A percentile compares a stretch with the other conserved stretches of the same genome.
Conservation (phyloP, 2,329 filamentous ascomycete species). For the Arthrobotrys pseudoclavata region DNA sequence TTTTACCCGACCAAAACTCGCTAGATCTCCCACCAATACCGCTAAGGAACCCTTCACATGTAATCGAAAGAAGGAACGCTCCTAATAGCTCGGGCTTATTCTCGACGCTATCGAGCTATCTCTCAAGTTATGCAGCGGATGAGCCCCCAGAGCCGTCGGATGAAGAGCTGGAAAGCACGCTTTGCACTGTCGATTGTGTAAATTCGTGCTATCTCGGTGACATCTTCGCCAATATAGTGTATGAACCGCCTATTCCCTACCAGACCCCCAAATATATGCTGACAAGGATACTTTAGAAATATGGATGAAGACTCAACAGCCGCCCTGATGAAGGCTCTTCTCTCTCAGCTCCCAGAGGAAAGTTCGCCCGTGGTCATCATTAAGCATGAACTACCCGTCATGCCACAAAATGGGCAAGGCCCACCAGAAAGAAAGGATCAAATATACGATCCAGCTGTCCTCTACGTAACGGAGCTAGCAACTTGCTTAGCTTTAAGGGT, state of each 20-base stretch:
- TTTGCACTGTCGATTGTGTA: slow-evolving; percentile 94
- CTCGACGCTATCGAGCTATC: slow-evolving; percentile 94
- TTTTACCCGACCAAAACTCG: slow-evolving; percentile 74
- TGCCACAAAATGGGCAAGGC: slow-evolving; percentile 75
- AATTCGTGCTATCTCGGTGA: slow-evolving; percentile 87
- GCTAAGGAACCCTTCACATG: slow-evolving; percentile 88
- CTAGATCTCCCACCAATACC: slow-evolving; percentile 85
- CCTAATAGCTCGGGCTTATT: slow-evolving; percentile 86
- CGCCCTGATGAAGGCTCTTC: slow-evolving; percentile 77
- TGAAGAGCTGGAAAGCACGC: slow-evolving; percentile 93
- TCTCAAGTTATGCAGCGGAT: slow-evolving; percentile 98
- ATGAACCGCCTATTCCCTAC: slow-evolving; percentile 66
- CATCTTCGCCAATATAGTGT: slow-evolving; percentile 86
- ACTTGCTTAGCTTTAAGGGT: slow-evolving; percentile 85
- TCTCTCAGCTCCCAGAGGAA: slow-evolving; percentile 89
- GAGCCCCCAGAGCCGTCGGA: slow-evolving; percentile 97
- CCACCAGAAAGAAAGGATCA: slow-evolving; percentile 70
- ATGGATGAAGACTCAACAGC: slow-evolving; percentile 55
- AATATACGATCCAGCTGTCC: slow-evolving; percentile 84
- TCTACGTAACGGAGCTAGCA: slow-evolving; percentile 91
- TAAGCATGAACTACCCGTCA: slow-evolving; percentile 82
- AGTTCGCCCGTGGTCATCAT: slow-evolving; percentile 85
- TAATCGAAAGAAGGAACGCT: slow-evolving; percentile 88
- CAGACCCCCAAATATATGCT: not conserved
- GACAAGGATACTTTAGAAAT: slow-evolving; percentile 24